A percentile compares a stretch with the other conserved stretches of the same genome.
Conservation (phyloP, 345 rosid genomes). For the Salix caprea region DNA sequence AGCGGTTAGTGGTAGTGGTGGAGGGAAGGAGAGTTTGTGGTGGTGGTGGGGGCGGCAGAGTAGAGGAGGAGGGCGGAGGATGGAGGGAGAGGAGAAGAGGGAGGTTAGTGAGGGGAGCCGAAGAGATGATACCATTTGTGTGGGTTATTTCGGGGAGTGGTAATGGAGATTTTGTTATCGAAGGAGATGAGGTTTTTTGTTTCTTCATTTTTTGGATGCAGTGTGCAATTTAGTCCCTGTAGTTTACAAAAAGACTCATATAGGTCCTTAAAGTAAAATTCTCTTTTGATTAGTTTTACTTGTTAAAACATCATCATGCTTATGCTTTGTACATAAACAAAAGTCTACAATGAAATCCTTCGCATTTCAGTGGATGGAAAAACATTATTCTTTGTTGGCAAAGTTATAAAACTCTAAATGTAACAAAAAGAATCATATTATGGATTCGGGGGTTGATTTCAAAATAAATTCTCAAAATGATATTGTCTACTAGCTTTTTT, state of each 20-base stretch:
- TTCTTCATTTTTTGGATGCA: neutral
- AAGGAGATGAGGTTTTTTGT: constrained; percentile 18
- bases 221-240: neutral
- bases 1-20: constrained; percentile 16
- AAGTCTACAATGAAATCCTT: too few relatives aligned
- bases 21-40: constrained; percentile 19
- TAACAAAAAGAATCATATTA: too few relatives aligned
- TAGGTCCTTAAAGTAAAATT: neutral
- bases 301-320: too few relatives aligned
- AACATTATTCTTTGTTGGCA: too few relatives aligned
- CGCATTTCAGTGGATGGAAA: too few relatives aligned
- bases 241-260: neutral
- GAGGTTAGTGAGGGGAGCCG: constrained; percentile 58
- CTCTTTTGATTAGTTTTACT: neutral
- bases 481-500: too few relatives aligned
- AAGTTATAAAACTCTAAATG: too few relatives aligned
- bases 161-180: neutral
- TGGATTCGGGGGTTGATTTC: too few relatives aligned
- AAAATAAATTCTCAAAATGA: too few relatives aligned
- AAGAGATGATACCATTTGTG: constrained; percentile 56
- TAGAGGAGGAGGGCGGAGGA: constrained; percentile 34
- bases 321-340: too few relatives aligned
- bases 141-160: neutral
- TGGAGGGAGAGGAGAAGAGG: constrained; percentile 41
- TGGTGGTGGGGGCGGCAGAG: constrained; percentile 26